phyloP scores from a whole-genome alignment of 169 alveolate genomes.

The Plasmodium falciparum region DNA sequence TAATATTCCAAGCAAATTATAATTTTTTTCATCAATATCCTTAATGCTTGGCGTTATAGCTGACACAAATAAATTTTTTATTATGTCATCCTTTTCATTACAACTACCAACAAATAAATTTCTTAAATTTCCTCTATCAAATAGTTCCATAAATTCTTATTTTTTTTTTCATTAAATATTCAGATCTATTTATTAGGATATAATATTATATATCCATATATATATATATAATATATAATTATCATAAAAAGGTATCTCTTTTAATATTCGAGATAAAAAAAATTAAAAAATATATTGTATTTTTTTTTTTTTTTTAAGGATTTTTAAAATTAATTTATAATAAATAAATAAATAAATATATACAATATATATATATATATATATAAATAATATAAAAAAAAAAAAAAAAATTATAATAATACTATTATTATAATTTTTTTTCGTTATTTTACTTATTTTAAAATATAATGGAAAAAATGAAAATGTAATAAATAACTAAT shows the following conservation, averaged over 20 bases:
- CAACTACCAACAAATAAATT: constrained; percentile 30
- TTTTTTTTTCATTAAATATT: background rate
- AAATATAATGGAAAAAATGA: no score
- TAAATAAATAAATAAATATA: no score
- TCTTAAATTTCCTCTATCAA: constrained; percentile 21
- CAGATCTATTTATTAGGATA: background rate
- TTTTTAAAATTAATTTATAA: no score
- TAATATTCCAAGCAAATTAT: constrained; percentile 45
- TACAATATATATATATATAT: no score
- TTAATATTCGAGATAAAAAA: background rate
- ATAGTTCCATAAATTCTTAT: constrained; percentile 56
- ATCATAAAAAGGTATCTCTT: no score
- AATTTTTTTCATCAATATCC: constrained; percentile 69
- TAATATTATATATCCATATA: background rate
- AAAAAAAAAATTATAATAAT: no score
- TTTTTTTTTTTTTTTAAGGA: no score
- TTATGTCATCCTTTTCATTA: constrained; percentile 50
- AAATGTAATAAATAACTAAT: no score
- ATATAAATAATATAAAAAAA: no score
- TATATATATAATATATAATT: background rate
- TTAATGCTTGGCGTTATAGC: constrained; percentile 48
- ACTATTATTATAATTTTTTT: no score
- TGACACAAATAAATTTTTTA: constrained; percentile 35
- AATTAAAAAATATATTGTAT: no score
- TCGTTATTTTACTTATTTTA: no score